Conservation (phyloP, 2,329 filamentous ascomycete species). For the Aspergillus nomiae region DNA sequence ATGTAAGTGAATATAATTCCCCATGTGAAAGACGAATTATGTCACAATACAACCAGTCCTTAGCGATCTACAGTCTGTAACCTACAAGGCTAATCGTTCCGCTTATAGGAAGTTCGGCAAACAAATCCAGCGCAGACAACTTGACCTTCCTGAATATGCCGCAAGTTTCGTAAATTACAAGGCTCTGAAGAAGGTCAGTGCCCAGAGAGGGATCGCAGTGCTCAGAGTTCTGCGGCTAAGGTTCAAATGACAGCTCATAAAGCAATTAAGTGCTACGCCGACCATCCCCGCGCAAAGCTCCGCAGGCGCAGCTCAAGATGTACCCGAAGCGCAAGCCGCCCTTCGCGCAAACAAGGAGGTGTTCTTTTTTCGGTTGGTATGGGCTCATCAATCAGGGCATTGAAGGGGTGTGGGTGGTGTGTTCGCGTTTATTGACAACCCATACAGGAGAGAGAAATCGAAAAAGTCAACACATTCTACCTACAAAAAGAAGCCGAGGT, state of each 20-base stretch:
- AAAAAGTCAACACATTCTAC: slow-evolving; percentile 98
- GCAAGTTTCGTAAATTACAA: slow-evolving; percentile 99
- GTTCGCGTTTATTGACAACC: slow-evolving; percentile 12
- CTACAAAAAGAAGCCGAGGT: slow-evolving; percentile 98
- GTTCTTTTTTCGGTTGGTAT: slow-evolving; percentile 96
- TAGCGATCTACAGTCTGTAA: not conserved
- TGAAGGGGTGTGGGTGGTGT: not conserved
- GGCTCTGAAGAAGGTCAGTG: slow-evolving; percentile 86
- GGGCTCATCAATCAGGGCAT: slow-evolving; percentile 28
- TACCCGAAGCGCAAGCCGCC: slow-evolving; percentile 77
- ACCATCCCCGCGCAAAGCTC: slow-evolving; percentile 75
- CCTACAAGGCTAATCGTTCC: slow-evolving; percentile 12
- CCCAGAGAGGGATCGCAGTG: not conserved
- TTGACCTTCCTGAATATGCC: slow-evolving; percentile 98
- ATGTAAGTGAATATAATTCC: slow-evolving; percentile 21
- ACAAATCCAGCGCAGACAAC: slow-evolving; percentile 97
- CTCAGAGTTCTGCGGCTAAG: slow-evolving; percentile 21
- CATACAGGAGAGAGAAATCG: slow-evolving; percentile 85
- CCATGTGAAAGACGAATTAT: not conserved
- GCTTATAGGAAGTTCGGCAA: slow-evolving; percentile 94
- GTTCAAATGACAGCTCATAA: slow-evolving; percentile 75
- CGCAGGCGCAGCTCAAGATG: slow-evolving; percentile 42
- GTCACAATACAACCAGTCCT: not conserved
- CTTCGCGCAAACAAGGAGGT: slow-evolving; percentile 97
- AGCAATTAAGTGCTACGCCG: slow-evolving; percentile 92